These are phyloP conservation scores for Bipolaris cookei DNA, from an alignment of 2,329 filamentous ascomycete species.

Conservation along the genomic window DNA sequence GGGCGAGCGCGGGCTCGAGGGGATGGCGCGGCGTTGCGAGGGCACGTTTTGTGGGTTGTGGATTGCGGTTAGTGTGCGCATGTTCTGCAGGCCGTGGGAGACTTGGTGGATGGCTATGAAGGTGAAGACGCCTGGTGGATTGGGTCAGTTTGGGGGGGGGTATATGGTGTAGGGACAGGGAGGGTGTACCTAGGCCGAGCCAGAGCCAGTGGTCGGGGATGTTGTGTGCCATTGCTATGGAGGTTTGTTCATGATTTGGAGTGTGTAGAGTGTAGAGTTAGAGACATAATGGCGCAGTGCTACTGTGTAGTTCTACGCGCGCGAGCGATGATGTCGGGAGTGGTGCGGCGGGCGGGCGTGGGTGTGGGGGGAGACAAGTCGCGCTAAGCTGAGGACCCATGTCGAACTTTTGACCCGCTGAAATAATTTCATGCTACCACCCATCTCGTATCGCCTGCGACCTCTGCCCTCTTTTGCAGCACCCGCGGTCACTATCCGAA, in stretches of 20 bases:
- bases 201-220: constrained; percentile 56
- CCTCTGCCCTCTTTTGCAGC: neutral
- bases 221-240: constrained; percentile 40
- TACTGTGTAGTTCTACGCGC: neutral
- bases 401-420: constrained; percentile 27
- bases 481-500: neutral
- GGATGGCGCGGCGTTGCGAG: constrained; percentile 31
- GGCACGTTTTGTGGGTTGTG: constrained; percentile 65
- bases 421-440: constrained; percentile 24
- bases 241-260: constrained; percentile 19
- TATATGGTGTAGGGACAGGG: constrained; percentile 52
- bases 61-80: constrained; percentile 70
- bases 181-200: constrained; percentile 51
- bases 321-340: constrained; percentile 29
- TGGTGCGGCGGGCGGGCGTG: neutral
- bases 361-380: constrained; percentile 15
- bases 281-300: constrained; percentile 6
- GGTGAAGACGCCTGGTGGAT: constrained; percentile 58
- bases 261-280: constrained; percentile 1
- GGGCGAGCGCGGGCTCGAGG: constrained; percentile 63
- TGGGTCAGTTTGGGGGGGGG: constrained; percentile 45
- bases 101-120: constrained; percentile 65
- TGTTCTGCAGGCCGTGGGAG: constrained; percentile 63
- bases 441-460: constrained; percentile 12
- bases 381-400: constrained; percentile 15